Percentiles rank a stretch among this genome's conserved stretches.
phyloP scores from a whole-genome alignment of 805 yeast species.

The Zygotorulaspora sp. region DNA sequence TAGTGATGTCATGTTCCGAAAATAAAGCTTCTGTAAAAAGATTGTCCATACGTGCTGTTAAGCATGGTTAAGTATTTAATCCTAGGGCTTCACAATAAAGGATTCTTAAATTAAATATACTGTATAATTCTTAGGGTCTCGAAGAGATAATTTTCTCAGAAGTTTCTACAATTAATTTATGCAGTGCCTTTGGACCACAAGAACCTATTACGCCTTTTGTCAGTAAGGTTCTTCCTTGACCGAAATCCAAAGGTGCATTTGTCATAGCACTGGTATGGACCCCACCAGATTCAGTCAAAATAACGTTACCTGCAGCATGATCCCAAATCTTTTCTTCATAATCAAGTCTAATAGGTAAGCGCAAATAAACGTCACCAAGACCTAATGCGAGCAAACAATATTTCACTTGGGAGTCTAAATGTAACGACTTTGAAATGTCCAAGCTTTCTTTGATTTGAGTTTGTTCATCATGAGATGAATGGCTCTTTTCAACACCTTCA shows the following conservation, averaged over 20 bases:
- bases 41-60: too few relatives aligned
- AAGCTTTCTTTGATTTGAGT: constrained; percentile 61
- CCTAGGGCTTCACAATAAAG: too few relatives aligned
- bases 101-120: too few relatives aligned
- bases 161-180: constrained; percentile 23
- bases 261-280: constrained; percentile 71
- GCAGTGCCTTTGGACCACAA: constrained; percentile 31
- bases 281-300: constrained; percentile 90
- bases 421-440: constrained; percentile 61
- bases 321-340: constrained; percentile 98
- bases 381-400: constrained; percentile 90
- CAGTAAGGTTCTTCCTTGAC: constrained; percentile 70
- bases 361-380: constrained; percentile 84
- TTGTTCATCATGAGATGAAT: constrained; percentile 87
- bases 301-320: constrained; percentile 92
- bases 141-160: constrained; percentile 23
- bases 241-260: constrained; percentile 73
- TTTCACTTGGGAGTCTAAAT: constrained; percentile 94
- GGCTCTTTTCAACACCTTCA: constrained; percentile 95
- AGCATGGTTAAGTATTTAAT: too few relatives aligned
- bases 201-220: constrained; percentile 96
- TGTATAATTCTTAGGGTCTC: too few relatives aligned
- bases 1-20: too few relatives aligned
- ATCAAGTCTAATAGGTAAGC: constrained; percentile 71
- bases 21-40: too few relatives aligned